phyloP scores from a whole-genome alignment of 805 yeast species.

The Lipomyces kockii region DNA sequence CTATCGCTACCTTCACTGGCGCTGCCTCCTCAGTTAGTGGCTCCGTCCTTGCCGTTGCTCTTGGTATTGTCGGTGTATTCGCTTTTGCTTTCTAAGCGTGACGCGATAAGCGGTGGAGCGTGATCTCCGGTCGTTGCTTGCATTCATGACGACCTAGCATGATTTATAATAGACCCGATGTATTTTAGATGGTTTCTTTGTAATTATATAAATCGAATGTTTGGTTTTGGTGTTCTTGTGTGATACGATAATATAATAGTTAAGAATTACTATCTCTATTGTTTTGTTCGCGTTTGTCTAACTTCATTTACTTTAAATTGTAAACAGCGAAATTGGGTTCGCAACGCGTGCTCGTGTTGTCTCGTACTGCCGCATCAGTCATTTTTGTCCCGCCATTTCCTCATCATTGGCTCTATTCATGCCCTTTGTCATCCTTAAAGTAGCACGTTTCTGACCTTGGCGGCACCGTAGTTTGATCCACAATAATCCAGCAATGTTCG shows the following conservation, averaged over 20 bases:
- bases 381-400: too few species aligned
- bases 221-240: conserved; percentile 1
- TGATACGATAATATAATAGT: not conserved
- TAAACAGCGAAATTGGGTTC: too few species aligned
- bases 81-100: conserved; percentile 21
- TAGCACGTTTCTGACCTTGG: too few species aligned
- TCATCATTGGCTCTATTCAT: too few species aligned
- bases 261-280: too few species aligned
- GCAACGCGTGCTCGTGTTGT: too few species aligned
- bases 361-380: too few species aligned
- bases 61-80: conserved; percentile 40
- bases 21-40: conserved; percentile 33
- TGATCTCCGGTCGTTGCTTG: not conserved
- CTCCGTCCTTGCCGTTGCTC: conserved; percentile 31
- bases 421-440: too few species aligned
- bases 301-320: too few species aligned
- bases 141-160: not conserved
- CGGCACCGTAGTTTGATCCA: too few species aligned
- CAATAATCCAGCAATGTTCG: too few species aligned
- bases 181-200: not conserved
- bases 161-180: not conserved
- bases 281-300: not conserved
- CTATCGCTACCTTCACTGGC: conserved; percentile 37
- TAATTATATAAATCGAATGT: not conserved
- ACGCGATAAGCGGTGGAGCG: too few species aligned